Evolutionary conservation across 108 stramenopile species (phyloP).

Genomic region (Pseudonitzschia multiseries): DNA sequence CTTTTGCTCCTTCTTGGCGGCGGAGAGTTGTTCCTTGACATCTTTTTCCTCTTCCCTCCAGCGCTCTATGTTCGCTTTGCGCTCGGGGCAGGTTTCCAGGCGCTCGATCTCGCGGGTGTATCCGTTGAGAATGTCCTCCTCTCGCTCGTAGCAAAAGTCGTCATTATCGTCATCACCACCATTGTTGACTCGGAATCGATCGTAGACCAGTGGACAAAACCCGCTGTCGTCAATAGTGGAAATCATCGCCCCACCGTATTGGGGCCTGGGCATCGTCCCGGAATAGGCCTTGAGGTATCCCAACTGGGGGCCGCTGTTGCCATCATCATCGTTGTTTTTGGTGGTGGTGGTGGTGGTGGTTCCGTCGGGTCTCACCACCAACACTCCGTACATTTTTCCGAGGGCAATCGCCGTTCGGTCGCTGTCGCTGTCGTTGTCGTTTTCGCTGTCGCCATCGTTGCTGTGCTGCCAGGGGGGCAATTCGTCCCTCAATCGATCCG

Average conservation of each 20-base stretch:
- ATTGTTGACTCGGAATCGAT: constrained; percentile 16
- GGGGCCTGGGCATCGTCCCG: constrained; percentile 17
- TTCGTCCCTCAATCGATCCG: constrained; percentile 12
- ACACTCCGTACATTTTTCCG: constrained; percentile 38
- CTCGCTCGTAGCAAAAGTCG: constrained; percentile 12
- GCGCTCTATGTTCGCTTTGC: background rate
- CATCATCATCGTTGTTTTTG: background rate
- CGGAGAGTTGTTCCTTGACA: background rate
- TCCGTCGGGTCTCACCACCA: constrained; percentile 15
- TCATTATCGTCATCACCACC: background rate
- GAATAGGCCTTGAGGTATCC: constrained; percentile 33
- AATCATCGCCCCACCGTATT: background rate
- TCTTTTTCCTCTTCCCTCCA: constrained; percentile 1
- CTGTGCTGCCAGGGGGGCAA: constrained; percentile 4
- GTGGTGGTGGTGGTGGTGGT: background rate
- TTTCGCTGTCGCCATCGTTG: background rate
- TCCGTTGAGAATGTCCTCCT: constrained; percentile 19
- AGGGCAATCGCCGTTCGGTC: background rate
- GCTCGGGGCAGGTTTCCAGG: constrained; percentile 7
- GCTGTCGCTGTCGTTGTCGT: background rate
- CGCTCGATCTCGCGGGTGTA: constrained; percentile 16
- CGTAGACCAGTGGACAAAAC: constrained; percentile 19
- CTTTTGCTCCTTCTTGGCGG: constrained; percentile 16
- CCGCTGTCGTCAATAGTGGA: background rate
- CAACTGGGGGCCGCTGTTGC: background rate